Base-by-base conservation (phyloP, 352 stramenopile genomes). In the Phytophthora chlamydospora region DNA sequence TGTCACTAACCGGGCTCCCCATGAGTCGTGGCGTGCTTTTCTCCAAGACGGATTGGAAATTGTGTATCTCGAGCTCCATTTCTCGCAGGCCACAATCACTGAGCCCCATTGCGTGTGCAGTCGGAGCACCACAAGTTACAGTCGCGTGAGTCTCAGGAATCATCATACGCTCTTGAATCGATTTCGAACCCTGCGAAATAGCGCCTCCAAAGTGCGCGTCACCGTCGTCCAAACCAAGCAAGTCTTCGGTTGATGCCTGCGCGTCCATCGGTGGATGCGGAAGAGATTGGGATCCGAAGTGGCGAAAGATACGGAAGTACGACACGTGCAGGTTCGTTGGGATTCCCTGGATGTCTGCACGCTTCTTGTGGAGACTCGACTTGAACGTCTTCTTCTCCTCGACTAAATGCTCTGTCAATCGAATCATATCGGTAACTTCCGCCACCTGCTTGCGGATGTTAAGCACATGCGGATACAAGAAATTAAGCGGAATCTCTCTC, bases 271-370 rank as follows among this genome's bases (percentile, higher is more conserved):
- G 17, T 5, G 53, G 33, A 3, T 66, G 35, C n/a, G 52, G 34
- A 14, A 66, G 11, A 10, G 53, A 71, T 50, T 72, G 57, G 0
- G 61, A 81, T 41, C 57, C 74, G 68, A 85, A 80, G 29, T 90
- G 70, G 13, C 83, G 70, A 39, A 85, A 78, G 32, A 95, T 89
- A n/a, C 83, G 79, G 43, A 93, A 93, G 43, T 89, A 93, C 13
- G 87, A 90, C 6, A 96, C 78, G 48, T 94, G 85, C 10, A 96
- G 53, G 34, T 96, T 96, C 8, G 87, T 96, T 7, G 85, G 78
- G 32, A 96, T 90, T 10, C 69, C 86, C 46, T 92, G 83, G 29
- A 92, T 89, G 42, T 93, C 85, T 0, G 81, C 78, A 27, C 83
- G 81, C 41, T 93, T 90, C 62, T 93, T 96, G 66, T 91, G 71